Evolutionary conservation across 83 land plant species (phyloP).

Genomic region (Larix sibirica): DNA sequence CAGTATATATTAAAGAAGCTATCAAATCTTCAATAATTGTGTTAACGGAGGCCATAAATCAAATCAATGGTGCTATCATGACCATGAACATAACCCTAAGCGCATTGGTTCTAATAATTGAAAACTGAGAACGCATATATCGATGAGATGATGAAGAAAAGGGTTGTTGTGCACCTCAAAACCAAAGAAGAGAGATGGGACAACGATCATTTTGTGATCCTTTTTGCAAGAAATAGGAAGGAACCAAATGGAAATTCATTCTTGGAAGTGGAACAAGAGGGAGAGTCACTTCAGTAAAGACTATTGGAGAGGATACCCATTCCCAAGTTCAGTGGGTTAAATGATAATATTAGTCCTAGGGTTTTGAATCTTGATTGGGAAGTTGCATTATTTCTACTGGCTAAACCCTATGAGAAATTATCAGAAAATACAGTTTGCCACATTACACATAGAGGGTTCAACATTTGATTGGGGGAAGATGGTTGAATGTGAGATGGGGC

Average conservation of each 20-base stretch:
- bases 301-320: neutral
- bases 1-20: neutral
- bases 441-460: neutral
- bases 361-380: neutral
- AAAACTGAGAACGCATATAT: neutral
- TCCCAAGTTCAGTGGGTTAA: neutral
- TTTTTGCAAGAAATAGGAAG: neutral
- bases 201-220: neutral
- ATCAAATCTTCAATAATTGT: neutral
- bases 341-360: neutral
- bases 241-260: neutral
- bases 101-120: neutral
- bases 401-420: neutral
- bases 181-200: neutral
- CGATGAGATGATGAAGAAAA: neutral
- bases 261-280: neutral
- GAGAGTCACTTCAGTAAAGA: neutral
- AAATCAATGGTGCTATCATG: neutral
- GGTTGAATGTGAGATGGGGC: neutral
- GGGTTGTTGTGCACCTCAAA: neutral
- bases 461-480: neutral
- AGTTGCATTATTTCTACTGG: neutral
- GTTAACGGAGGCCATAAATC: neutral
- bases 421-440: neutral
- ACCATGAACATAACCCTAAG: neutral